phyloP scores from a whole-genome alignment of 140 eudicot species.

The Oenanthe javanica region DNA sequence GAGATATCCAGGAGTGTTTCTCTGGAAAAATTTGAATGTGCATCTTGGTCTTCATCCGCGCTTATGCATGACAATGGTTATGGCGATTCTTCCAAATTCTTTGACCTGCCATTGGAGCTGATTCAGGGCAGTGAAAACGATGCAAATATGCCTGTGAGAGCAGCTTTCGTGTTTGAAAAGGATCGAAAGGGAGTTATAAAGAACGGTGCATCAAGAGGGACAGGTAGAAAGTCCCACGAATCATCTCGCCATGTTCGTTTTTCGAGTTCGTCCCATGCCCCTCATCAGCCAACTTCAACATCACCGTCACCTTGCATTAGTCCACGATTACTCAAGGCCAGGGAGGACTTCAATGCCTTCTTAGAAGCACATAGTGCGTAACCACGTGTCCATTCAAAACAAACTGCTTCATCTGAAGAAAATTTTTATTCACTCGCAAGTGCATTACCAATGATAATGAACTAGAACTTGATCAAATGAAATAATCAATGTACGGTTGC shows the following conservation, averaged over 20 bases:
- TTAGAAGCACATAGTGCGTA: conserved; percentile 66
- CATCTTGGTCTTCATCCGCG: conserved; percentile 80
- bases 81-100: conserved; percentile 38
- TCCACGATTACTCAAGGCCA: conserved; percentile 43
- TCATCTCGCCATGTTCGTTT: conserved; percentile 60
- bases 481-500: not conserved
- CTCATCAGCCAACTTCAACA: conserved; percentile 18
- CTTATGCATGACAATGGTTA: conserved; percentile 28
- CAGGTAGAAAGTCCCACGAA: conserved; percentile 32
- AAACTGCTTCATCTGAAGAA: not conserved
- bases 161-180: conserved; percentile 73
- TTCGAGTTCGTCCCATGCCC: conserved; percentile 50
- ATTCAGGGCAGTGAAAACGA: conserved; percentile 57
- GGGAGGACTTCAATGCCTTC: conserved; percentile 56
- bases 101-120: conserved; percentile 78
- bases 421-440: not conserved
- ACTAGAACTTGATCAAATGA: not conserved
- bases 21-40: conserved; percentile 85
- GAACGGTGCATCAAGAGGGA: conserved; percentile 18
- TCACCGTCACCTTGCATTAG: conserved; percentile 34
- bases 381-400: not conserved
- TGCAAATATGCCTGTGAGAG: conserved; percentile 49
- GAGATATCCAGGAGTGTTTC: conserved; percentile 55
- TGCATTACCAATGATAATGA: not conserved
- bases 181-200: conserved; percentile 60